phyloP scores from a whole-genome alignment of 2,329 filamentous ascomycete species.

The Penicillium sp. region DNA sequence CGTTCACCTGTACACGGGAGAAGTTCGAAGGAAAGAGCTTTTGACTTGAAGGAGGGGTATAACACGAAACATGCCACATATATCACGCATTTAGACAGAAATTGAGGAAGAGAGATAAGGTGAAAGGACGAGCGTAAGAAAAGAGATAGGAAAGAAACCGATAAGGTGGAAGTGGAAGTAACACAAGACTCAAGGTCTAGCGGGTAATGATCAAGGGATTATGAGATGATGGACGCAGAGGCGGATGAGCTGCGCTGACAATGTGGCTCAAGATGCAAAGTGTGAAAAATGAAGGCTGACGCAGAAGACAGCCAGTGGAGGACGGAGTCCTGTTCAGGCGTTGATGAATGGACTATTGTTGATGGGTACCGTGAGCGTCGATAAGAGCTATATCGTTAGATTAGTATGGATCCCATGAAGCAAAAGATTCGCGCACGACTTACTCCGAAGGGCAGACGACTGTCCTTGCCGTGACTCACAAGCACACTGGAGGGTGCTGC shows the following conservation, averaged over 20 bases:
- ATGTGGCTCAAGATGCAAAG: conserved; percentile 5
- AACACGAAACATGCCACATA: conserved; percentile 28
- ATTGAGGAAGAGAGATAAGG: conserved; percentile 12
- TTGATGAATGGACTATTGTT: conserved; percentile 16
- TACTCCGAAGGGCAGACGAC: conserved; percentile 51
- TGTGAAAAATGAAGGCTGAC: conserved; percentile 1
- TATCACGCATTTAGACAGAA: conserved; percentile 21
- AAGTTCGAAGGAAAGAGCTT: conserved; percentile 12
- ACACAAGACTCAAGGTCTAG: conserved; percentile 3
- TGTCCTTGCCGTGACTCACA: conserved; percentile 58
- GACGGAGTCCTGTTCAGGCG: conserved; percentile 8
- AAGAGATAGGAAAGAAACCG: conserved; percentile 7
- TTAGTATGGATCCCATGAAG: conserved; percentile 3
- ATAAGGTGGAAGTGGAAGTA: background rate
- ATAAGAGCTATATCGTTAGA: conserved; percentile 38
- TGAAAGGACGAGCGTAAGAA: conserved; percentile 21
- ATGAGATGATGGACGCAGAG: conserved; percentile 1
- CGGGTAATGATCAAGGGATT: conserved; percentile 3
- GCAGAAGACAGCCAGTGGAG: background rate
- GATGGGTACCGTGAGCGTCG: conserved; percentile 41
- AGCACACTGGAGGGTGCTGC: conserved; percentile 62
- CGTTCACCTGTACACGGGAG: conserved; percentile 16
- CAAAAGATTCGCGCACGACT: conserved; percentile 23
- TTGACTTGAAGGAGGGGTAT: conserved; percentile 25
- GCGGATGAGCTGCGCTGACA: conserved; percentile 6